A percentile compares a stretch with the other conserved stretches of the same genome.
phyloP scores from a whole-genome alignment of 108 stramenopile species.

The Fistulifera solaris region DNA sequence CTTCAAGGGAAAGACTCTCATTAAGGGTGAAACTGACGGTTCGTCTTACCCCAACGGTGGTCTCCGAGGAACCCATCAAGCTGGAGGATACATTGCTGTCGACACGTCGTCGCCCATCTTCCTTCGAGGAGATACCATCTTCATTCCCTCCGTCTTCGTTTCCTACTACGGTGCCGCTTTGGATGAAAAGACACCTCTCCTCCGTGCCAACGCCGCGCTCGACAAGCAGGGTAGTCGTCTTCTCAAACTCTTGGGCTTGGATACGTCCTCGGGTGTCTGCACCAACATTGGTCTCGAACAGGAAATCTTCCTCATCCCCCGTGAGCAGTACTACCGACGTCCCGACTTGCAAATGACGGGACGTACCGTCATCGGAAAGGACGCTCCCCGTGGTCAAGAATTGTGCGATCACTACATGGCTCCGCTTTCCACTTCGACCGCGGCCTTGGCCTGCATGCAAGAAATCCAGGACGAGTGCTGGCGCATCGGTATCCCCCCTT shows the following conservation, averaged over 20 bases:
- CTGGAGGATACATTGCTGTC: slow-evolving; percentile 87
- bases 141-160: slow-evolving; percentile 88
- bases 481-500: slow-evolving; percentile 78
- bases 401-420: slow-evolving; percentile 96
- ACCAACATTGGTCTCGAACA: slow-evolving; percentile 94
- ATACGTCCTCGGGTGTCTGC: slow-evolving; percentile 46
- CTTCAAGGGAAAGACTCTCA: slow-evolving; percentile 87
- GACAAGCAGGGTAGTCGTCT: slow-evolving; percentile 79
- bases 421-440: slow-evolving; percentile 63
- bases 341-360: slow-evolving; percentile 90
- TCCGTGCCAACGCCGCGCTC: slow-evolving; percentile 83
- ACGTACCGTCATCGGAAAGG: slow-evolving; percentile 88
- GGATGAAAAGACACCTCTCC: slow-evolving; percentile 94
- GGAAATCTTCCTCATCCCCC: slow-evolving; percentile 93
- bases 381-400: slow-evolving; percentile 91
- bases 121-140: slow-evolving; percentile 88
- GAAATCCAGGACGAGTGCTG: slow-evolving; percentile 91
- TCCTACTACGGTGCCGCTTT: slow-evolving; percentile 89
- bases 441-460: slow-evolving; percentile 86
- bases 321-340: slow-evolving; percentile 83
- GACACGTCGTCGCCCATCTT: slow-evolving; percentile 88
- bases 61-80: slow-evolving; percentile 87
- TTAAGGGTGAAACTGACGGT: slow-evolving; percentile 92
- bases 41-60: slow-evolving; percentile 94
- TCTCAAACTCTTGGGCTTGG: slow-evolving; percentile 64